Percentiles rank a stretch among this genome's conserved stretches.
Evolutionary conservation across 1,284 basidiomycete genomes (phyloP).

Genomic region (Ceratobasidium sp.): DNA sequence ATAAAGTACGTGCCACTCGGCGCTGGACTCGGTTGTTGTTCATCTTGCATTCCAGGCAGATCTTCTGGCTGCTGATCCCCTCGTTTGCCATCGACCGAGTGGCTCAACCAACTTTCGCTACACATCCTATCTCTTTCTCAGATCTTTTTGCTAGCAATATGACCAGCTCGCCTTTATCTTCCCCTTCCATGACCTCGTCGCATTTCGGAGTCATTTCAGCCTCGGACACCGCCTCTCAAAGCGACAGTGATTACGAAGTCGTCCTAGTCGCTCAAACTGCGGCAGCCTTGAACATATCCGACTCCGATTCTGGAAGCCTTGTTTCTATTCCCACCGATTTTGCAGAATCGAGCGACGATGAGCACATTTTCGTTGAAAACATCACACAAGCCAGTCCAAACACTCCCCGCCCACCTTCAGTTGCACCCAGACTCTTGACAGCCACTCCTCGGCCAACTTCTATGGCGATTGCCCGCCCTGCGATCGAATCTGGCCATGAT

Average conservation of each 20-base stretch:
- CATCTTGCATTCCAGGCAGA: background rate
- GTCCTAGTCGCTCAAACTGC: slow-evolving; percentile 20
- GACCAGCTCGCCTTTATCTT: background rate
- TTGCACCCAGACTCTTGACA: background rate
- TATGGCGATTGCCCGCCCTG: slow-evolving; percentile 3
- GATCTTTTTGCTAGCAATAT: background rate
- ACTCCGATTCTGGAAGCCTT: slow-evolving; percentile 32
- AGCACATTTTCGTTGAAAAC: slow-evolving; percentile 31
- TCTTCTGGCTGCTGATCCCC: background rate
- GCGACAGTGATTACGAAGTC: slow-evolving; percentile 33
- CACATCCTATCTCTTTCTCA: background rate
- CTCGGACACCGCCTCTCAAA: background rate
- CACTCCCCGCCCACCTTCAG: slow-evolving; percentile 29
- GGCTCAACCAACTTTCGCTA: background rate
- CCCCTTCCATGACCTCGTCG: slow-evolving; percentile 3
- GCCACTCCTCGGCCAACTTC: slow-evolving; percentile 10
- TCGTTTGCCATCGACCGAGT: slow-evolving; percentile 25
- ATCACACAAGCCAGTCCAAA: slow-evolving; percentile 14
- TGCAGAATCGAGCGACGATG: slow-evolving; percentile 30
- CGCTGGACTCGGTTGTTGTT: background rate
- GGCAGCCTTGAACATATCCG: background rate
- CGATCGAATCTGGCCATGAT: slow-evolving; percentile 26
- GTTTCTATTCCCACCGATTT: slow-evolving; percentile 28
- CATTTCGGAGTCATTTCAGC: slow-evolving; percentile 28
- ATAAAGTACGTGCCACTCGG: background rate